These are phyloP conservation scores for Colletotrichum cuscutae DNA, from an alignment of 2,329 filamentous ascomycete genomes.

Conservation along the genomic window DNA sequence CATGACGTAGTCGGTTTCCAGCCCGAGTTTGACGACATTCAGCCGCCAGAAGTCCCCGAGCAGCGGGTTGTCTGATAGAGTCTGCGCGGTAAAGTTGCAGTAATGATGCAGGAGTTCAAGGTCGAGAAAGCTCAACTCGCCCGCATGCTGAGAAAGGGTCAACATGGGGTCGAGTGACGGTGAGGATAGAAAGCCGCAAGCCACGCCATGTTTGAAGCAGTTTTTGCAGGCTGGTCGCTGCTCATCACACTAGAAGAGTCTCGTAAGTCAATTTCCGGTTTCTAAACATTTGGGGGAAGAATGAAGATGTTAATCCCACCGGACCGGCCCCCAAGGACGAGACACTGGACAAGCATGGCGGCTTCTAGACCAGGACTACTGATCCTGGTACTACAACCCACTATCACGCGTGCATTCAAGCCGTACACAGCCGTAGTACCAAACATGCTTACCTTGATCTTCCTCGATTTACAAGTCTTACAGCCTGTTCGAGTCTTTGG, in stretches of 20 bases:
- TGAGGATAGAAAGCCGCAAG: conserved; percentile 46
- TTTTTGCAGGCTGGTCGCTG: conserved; percentile 50
- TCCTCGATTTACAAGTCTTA: conserved; percentile 49
- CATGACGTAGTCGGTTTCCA: conserved; percentile 58
- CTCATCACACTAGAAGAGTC: conserved; percentile 49
- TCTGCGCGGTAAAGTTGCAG: conserved; percentile 58
- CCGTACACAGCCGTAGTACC: background rate
- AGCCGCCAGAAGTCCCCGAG: conserved; percentile 58
- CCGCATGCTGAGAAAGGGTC: conserved; percentile 23
- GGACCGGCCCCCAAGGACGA: background rate
- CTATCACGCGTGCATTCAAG: background rate
- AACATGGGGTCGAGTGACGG: conserved; percentile 19
- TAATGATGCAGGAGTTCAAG: conserved; percentile 66
- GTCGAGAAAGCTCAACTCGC: conserved; percentile 51
- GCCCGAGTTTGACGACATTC: conserved; percentile 57
- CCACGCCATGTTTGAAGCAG: conserved; percentile 51
- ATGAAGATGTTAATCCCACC: conserved; percentile 1
- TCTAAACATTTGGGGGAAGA: background rate
- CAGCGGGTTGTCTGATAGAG: conserved; percentile 52
- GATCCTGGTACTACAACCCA: background rate
- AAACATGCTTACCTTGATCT: conserved; percentile 49
- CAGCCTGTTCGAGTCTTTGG: conserved; percentile 51
- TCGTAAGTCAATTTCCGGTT: background rate
- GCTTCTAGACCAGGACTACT: background rate
- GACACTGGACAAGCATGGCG: background rate